Percentiles rank a stretch among this genome's conserved stretches.
Evolutionary conservation across 345 rosid species (phyloP).

Genomic region (Raphanus sativus): DNA sequence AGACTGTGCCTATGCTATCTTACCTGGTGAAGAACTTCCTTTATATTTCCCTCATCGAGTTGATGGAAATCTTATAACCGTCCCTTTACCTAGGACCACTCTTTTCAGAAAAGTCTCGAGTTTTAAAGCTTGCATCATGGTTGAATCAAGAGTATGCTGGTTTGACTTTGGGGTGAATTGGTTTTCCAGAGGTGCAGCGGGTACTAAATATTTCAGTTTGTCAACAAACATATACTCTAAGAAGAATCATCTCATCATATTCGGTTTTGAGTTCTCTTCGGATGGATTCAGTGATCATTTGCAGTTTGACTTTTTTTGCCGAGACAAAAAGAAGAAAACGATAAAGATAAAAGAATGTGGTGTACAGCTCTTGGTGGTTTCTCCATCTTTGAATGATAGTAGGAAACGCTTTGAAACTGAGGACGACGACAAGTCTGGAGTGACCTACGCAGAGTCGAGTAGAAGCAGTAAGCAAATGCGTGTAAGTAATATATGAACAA

Average conservation of each 20-base stretch:
- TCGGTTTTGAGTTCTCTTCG: background rate
- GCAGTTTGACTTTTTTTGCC: constrained; percentile 5
- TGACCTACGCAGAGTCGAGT: background rate
- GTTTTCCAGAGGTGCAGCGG: background rate
- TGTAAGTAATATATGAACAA: background rate
- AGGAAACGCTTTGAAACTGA: background rate
- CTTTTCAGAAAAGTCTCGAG: background rate
- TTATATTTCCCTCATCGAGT: background rate
- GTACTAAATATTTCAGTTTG: background rate
- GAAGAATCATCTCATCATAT: background rate
- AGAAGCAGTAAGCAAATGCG: background rate
- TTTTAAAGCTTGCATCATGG: background rate
- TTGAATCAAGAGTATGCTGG: background rate
- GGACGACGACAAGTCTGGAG: background rate
- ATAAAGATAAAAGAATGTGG: background rate
- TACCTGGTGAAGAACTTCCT: background rate
- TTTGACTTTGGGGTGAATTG: background rate
- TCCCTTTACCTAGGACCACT: background rate
- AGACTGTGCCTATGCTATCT: background rate
- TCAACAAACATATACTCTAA: background rate
- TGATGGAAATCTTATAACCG: too few species aligned
- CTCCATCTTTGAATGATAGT: background rate
- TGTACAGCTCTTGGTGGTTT: background rate
- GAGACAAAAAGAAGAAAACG: background rate
- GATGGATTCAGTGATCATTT: background rate